A percentile compares a stretch with the other conserved stretches of the same genome.
Conservation (phyloP, 257 asterid species). For the Hygrophila difformis region DNA sequence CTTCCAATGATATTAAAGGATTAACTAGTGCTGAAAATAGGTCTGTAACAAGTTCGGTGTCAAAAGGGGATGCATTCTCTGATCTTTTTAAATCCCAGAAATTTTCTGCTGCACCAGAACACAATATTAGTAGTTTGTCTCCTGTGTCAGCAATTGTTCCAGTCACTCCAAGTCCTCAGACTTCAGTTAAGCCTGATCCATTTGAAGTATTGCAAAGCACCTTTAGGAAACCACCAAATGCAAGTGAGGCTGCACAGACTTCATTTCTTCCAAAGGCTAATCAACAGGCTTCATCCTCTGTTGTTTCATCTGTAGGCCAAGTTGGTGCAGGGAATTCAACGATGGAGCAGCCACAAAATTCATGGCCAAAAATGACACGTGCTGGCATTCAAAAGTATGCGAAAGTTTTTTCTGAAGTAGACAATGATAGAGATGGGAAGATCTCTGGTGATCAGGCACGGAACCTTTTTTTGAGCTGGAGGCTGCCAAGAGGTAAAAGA, state of each 20-base stretch:
- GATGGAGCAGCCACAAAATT: conserved; percentile 46
- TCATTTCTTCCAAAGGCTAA: conserved; percentile 44
- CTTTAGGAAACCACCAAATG: conserved; percentile 42
- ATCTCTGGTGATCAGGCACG: conserved; percentile 91
- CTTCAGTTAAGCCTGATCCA: conserved; percentile 61
- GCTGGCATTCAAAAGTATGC: conserved; percentile 88
- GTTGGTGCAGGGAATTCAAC: conserved; percentile 34
- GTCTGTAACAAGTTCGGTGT: conserved; percentile 32
- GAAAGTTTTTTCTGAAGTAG: conserved; percentile 85
- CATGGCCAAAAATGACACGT: conserved; percentile 98
- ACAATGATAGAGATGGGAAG: conserved; percentile 82
- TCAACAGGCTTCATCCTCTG: conserved; percentile 50
- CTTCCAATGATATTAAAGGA: conserved; percentile 37
- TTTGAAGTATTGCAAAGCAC: conserved; percentile 68
- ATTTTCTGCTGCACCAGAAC: conserved; percentile 41
- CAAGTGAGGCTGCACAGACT: conserved; percentile 39
- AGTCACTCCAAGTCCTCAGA: conserved; percentile 32
- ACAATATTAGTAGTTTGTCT: conserved; percentile 31
- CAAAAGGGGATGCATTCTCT: conserved; percentile 59
- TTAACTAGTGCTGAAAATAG: conserved; percentile 39
- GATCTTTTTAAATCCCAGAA: conserved; percentile 41
- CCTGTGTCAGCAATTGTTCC: conserved; percentile 48
- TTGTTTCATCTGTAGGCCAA: conserved; percentile 44
- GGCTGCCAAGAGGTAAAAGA: conserved; percentile 76
- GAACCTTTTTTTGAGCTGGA: conserved; percentile 87